Conservation (phyloP, 768 basidiomycete species). For the Hygrophorus russula region DNA sequence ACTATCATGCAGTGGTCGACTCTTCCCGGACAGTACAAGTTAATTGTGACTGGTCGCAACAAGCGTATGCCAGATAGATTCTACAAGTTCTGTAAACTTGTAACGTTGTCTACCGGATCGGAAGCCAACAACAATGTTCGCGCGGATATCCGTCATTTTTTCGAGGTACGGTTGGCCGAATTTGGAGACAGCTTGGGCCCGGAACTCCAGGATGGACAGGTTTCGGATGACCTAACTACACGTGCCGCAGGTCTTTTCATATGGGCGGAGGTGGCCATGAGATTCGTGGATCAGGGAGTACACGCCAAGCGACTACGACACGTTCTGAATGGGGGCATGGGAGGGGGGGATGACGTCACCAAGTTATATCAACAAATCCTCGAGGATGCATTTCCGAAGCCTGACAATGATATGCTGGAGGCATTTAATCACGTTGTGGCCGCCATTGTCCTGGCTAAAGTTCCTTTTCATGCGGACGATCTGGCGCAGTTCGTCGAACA, state of each 20-base stretch:
- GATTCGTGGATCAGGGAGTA: not conserved
- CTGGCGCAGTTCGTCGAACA: not conserved
- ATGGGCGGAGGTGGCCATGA: conserved; percentile 1
- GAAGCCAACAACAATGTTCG: not conserved
- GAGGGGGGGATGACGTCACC: not conserved
- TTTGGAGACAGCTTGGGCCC: not conserved
- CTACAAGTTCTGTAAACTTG: not conserved
- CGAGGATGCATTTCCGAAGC: not conserved
- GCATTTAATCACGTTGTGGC: not conserved
- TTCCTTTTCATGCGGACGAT: not conserved
- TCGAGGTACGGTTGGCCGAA: conserved; percentile 1
- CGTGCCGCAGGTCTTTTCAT: conserved; percentile 6
- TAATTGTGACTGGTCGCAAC: conserved; percentile 2
- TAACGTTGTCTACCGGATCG: not conserved
- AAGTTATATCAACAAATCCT: conserved; percentile 4
- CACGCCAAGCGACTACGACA: not conserved
- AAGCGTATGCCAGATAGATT: conserved; percentile 2
- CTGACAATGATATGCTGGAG: not conserved
- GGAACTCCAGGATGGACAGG: not conserved
- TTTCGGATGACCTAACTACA: not conserved
- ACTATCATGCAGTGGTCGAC: conserved; percentile 2
- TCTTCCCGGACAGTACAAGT: not conserved
- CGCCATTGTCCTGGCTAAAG: conserved; percentile 2
- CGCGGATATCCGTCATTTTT: conserved; percentile 4
- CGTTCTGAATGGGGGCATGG: not conserved